These are phyloP conservation scores for Cicer chorassanicum DNA, from an alignment of 306 rosid genomes.

Conservation along the genomic window DNA sequence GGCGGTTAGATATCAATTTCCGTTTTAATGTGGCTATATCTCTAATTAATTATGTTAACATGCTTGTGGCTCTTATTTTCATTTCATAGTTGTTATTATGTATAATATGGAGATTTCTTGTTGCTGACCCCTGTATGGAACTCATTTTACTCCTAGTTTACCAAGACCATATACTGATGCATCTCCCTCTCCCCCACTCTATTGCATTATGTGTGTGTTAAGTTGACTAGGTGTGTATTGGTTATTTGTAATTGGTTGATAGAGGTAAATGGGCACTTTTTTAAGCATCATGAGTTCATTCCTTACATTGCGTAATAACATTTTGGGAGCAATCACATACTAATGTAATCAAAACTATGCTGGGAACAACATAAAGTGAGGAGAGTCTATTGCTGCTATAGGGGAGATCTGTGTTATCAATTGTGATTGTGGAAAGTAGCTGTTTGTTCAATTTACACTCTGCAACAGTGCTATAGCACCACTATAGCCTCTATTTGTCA, in stretches of 20 bases:
- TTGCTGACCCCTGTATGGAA: background rate
- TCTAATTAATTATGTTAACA: background rate
- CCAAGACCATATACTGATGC: background rate
- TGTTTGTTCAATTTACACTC: no score
- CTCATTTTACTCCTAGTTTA: background rate
- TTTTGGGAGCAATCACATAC: background rate
- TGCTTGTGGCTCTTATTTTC: background rate
- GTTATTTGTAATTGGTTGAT: background rate
- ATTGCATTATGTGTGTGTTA: background rate
- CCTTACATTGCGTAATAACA: background rate
- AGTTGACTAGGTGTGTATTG: conserved; percentile 1
- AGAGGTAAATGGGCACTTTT: background rate
- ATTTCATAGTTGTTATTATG: background rate
- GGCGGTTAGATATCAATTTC: conserved; percentile 3
- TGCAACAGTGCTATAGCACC: no score
- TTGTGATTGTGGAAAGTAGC: no score
- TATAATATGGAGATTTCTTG: conserved; percentile 1
- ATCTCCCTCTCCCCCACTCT: background rate
- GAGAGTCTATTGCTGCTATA: background rate
- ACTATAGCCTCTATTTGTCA: no score
- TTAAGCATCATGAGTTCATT: background rate
- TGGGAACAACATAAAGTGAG: background rate
- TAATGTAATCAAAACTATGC: background rate
- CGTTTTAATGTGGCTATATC: background rate
- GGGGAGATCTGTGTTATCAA: background rate